Conservation (phyloP, 768 basidiomycete genomes). For the Boletus huronensis region DNA sequence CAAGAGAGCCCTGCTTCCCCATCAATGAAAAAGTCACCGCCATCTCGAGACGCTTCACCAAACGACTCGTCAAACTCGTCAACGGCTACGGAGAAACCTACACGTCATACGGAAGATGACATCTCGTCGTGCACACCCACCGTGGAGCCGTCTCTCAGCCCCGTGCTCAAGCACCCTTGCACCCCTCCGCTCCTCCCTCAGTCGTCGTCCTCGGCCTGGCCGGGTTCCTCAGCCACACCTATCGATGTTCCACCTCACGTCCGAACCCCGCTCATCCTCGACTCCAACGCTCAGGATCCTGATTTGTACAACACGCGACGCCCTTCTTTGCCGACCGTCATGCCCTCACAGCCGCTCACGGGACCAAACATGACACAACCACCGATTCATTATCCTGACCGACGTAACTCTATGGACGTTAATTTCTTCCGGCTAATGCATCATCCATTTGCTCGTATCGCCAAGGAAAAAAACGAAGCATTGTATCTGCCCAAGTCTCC, state of each 20-base stretch:
- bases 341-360: constrained; percentile 26
- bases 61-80: constrained; percentile 32
- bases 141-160: constrained; percentile 6
- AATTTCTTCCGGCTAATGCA: constrained; percentile 54
- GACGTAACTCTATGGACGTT: constrained; percentile 38
- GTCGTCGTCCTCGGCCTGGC: constrained; percentile 24
- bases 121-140: constrained; percentile 1
- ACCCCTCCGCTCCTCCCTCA: constrained; percentile 16
- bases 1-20: constrained; percentile 8
- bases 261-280: constrained; percentile 22
- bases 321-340: constrained; percentile 50
- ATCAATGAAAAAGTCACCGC: constrained; percentile 9
- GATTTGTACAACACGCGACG: constrained; percentile 41
- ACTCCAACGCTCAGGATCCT: constrained; percentile 24
- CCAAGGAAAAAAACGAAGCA: constrained; percentile 35
- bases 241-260: constrained; percentile 22
- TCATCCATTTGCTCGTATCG: constrained; percentile 33
- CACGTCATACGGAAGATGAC: constrained; percentile 17
- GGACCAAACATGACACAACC: constrained; percentile 34
- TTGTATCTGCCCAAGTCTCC: constrained; percentile 33
- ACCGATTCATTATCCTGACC: constrained; percentile 34
- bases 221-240: constrained; percentile 34
- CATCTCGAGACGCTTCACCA: constrained; percentile 26
- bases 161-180: constrained; percentile 23
- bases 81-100: constrained; percentile 41